These are phyloP conservation scores for Limnanthes douglasii DNA, from an alignment of 345 rosid species.

Conservation along the genomic window DNA sequence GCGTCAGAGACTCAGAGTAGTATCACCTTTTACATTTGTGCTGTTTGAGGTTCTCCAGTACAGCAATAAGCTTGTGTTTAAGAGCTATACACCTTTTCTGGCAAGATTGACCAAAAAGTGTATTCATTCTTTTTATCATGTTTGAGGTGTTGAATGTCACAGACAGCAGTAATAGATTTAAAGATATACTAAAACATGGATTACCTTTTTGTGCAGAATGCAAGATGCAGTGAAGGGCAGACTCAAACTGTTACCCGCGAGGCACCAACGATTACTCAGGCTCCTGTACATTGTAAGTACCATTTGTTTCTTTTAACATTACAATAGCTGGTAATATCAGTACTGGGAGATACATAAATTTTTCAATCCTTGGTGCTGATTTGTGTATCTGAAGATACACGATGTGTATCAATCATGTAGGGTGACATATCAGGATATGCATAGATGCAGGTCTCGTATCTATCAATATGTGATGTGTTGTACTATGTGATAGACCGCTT, in stretches of 20 bases:
- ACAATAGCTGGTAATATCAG: neutral
- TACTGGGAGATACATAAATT: neutral
- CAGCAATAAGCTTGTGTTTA: neutral
- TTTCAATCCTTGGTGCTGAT: neutral
- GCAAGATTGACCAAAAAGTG: neutral
- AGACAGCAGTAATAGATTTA: too few species aligned
- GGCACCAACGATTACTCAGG: slow-evolving; percentile 76
- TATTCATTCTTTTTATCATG: slow-evolving; percentile 1
- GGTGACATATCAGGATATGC: too few species aligned
- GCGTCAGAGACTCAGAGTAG: too few species aligned
- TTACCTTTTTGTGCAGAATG: slow-evolving; percentile 41
- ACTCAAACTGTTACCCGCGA: slow-evolving; percentile 68
- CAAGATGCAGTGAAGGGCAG: slow-evolving; percentile 63
- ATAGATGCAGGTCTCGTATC: too few species aligned
- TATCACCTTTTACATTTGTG: neutral
- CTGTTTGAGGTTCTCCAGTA: neutral
- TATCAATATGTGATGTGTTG: too few species aligned
- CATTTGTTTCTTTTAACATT: neutral
- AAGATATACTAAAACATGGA: too few species aligned
- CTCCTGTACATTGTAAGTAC: slow-evolving; percentile 62
- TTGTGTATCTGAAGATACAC: too few species aligned
- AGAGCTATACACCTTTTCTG: neutral
- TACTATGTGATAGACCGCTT: too few species aligned
- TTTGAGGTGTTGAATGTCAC: too few species aligned
- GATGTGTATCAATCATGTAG: too few species aligned